Evolutionary conservation across 2,329 filamentous ascomycete genomes (phyloP), one percentile per base, ranked within the genome.

Genomic region (Macrophomina phaseolina): DNA sequence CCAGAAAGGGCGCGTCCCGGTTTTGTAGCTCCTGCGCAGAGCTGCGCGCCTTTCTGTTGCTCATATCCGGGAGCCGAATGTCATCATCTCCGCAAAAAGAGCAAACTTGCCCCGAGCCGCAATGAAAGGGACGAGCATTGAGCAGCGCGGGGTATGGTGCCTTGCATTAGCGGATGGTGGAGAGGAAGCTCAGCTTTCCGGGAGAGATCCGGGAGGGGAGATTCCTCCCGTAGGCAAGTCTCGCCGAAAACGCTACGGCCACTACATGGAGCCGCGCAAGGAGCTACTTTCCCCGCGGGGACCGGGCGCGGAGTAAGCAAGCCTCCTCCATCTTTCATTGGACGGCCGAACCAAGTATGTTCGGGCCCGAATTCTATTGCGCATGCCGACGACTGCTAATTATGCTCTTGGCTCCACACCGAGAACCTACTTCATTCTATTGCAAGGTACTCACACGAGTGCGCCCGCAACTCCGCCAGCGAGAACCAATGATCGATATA

Each of bases 71-170:
- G n/a, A 45, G 8, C 40, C 12, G 56, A 34, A n/a, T 36, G 18
- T 28, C 30, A 38, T 34, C 28, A 49, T 61, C 28, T 18, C 42
- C 56, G 28, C 42, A 23, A 6, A n/a, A 34, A 48, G 56, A 61
- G 56, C 56, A 61, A 61, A 23, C 40, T 48, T 61, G 16, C 14
- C 56, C 56, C 42, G 56, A 61, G 42, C 30, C 23, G 16, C 16
- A 16, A 18, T 60, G 6, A 5, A 23, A 61, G 36, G 28, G 40
- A 48, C 56, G 42, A 61, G 42, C 56, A 61, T 61, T 28, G 56
- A 28, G 56, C 42, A 61, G 56, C 56, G 56, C 56, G 56, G 56
- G 56, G 56, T 61, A 61, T 30, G 56, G 56, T 61, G 56, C 42
- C 56, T 61, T 61, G 56, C 56, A 36, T 48, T 61, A 61, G 56